Evolutionary conservation across 768 basidiomycete genomes (phyloP).

Genomic region (Auriscalpium orientale): DNA sequence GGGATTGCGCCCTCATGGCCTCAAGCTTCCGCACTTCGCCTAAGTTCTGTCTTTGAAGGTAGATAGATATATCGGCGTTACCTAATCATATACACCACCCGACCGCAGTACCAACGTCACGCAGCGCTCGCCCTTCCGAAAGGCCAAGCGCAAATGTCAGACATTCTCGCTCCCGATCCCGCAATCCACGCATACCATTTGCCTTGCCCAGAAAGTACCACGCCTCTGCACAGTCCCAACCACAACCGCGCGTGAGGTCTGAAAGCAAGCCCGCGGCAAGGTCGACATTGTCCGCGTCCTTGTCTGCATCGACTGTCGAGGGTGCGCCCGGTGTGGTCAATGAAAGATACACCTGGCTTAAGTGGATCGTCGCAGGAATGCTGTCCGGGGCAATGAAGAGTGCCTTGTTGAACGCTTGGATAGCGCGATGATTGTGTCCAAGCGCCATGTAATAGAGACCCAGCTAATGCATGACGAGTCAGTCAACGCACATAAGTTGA

Average conservation of each 20-base stretch:
- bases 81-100: conserved; percentile 51
- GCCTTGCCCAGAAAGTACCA: conserved; percentile 90
- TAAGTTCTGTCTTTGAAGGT: too few relatives aligned
- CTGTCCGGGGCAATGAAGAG: conserved; percentile 81
- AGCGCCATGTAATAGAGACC: conserved; percentile 65
- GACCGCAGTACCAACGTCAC: conserved; percentile 54
- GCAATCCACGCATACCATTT: conserved; percentile 65
- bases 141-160: conserved; percentile 60
- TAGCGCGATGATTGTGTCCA: conserved; percentile 50
- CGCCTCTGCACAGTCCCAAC: conserved; percentile 90
- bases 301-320: not conserved
- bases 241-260: conserved; percentile 67
- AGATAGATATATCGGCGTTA: not conserved
- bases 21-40: too few relatives aligned
- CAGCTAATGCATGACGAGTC: conserved; percentile 35
- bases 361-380: conserved; percentile 68
- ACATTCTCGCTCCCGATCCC: conserved; percentile 68
- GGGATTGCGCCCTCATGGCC: too few relatives aligned
- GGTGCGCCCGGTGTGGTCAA: conserved; percentile 18
- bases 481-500: not conserved
- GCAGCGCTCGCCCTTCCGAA: conserved; percentile 53
- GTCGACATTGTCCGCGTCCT: conserved; percentile 49
- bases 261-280: conserved; percentile 77
- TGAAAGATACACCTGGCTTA: conserved; percentile 66
- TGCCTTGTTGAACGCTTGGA: conserved; percentile 79